Conservation (phyloP, 176 grass and related monocot genomes). For the Musa troglodytarum region DNA sequence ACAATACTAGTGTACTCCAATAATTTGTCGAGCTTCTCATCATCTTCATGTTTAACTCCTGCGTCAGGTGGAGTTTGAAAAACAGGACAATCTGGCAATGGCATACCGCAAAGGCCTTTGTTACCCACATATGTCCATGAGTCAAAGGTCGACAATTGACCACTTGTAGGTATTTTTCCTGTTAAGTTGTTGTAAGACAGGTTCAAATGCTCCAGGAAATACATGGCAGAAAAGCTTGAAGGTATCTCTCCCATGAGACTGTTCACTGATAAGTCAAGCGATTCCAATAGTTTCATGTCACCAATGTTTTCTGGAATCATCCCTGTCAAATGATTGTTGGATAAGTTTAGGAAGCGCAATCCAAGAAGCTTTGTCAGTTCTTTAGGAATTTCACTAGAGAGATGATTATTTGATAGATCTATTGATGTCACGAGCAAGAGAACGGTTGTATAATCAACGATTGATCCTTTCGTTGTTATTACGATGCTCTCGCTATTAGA, state of each 20-base stretch:
- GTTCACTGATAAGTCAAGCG: conserved; percentile 10
- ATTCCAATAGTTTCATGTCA: background rate
- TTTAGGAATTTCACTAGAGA: background rate
- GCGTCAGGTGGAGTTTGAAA: background rate
- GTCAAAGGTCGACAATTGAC: background rate
- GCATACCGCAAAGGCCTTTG: background rate
- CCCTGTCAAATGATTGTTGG: background rate
- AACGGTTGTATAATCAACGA: background rate
- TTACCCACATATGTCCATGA: background rate
- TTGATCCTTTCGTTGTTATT: background rate
- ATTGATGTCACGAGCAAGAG: background rate
- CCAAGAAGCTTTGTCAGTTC: background rate
- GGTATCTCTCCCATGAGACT: conserved; percentile 1
- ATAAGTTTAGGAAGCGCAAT: background rate
- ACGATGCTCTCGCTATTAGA: background rate
- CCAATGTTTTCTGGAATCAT: background rate
- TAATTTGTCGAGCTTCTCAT: background rate
- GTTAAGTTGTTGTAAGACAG: conserved; percentile 2
- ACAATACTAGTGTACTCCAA: background rate
- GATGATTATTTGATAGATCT: background rate
- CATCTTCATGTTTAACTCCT: background rate
- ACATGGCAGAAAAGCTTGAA: background rate
- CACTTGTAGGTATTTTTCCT: background rate
- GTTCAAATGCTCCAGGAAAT: background rate
- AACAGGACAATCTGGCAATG: background rate